Base-by-base conservation (phyloP, 768 basidiomycete genomes). In the Cyathus striatus region DNA sequence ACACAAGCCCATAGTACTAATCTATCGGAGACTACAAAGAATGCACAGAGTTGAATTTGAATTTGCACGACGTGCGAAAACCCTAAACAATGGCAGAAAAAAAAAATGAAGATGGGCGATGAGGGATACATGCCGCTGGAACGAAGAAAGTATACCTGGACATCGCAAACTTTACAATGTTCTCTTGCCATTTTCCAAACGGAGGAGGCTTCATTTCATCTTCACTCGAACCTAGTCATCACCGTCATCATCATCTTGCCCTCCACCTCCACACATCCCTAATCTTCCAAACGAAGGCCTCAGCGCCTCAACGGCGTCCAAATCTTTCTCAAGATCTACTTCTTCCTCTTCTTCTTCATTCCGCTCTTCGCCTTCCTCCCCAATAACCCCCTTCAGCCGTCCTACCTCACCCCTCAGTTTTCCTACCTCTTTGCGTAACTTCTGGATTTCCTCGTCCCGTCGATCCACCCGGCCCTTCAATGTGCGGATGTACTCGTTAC, bases 401-500 rank as follows among this genome's bases (percentile, higher is more conserved):
- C 52, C 32, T 27, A 56, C 53, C 51, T 67, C 60, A 22, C 53
- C 47, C 36, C 83, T 70, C 57, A 93, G 60, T 44, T 81, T 66
- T 49, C 58, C 56, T 21, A 95, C 73, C 60, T 92, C 90, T 49
- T 56, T 60, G 49, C 90, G 70, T 56, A 95, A 57, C 54, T 53
- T 66, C 44, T 58, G 68, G 51, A 95, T 86, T 65, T 92, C 90
- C 36, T 72, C 75, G 55, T 96, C 90, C 49, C 93, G 65, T 55
- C 87, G 72, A 42, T 88, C 84, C 38, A 94, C 76, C 23, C 87
- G 78, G 14, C 68, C 82, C 47, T 86, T 86, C 53, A 96, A 72
- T 48, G 77, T 66, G 50, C 83, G 72, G 48, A 97, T 84, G 57
- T 75, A 94, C 59, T 92, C 87, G 60, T 97, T 97, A 25, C 88